Percentiles rank a stretch among this genome's conserved stretches.
Evolutionary conservation across 1,284 basidiomycete genomes (phyloP).

Genomic region (Heliocybe sulcata): DNA sequence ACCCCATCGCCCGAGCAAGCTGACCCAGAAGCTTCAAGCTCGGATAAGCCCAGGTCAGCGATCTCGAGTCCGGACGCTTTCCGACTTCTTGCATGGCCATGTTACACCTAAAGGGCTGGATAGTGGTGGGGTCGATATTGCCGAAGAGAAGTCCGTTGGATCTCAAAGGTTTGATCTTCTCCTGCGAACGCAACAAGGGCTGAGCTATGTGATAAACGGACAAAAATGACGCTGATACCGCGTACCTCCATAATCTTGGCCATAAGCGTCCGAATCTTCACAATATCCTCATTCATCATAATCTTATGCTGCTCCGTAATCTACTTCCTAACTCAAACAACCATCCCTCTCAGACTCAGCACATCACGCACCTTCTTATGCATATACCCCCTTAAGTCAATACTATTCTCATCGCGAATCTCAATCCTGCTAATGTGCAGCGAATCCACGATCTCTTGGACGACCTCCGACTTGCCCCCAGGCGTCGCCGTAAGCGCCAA

Average conservation of each 20-base stretch:
- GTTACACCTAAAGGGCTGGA: constrained; percentile 53
- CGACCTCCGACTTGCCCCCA: constrained; percentile 78
- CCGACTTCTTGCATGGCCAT: constrained; percentile 26
- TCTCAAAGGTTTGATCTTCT: constrained; percentile 20
- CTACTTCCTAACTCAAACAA: constrained; percentile 14
- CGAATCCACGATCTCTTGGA: constrained; percentile 89
- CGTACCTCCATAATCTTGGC: constrained; percentile 69
- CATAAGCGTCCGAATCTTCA: constrained; percentile 48
- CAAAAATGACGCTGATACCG: constrained; percentile 1
- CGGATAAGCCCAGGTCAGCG: constrained; percentile 15
- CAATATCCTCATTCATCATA: constrained; percentile 54
- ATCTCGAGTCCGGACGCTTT: constrained; percentile 23
- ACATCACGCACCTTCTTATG: constrained; percentile 68
- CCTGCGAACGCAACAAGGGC: neutral
- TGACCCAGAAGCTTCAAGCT: constrained; percentile 20
- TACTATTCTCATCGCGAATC: constrained; percentile 86
- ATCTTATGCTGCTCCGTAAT: constrained; percentile 68
- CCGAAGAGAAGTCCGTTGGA: constrained; percentile 18
- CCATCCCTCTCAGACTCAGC: neutral
- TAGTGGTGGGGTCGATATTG: constrained; percentile 29
- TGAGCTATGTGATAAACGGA: neutral
- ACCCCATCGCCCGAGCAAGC: constrained; percentile 75
- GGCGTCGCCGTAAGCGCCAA: constrained; percentile 96
- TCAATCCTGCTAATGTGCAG: constrained; percentile 97
- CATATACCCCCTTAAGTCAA: constrained; percentile 85